Evolutionary conservation across 2,329 filamentous ascomycete species (phyloP).

Genomic region (Exophiala xenobiotica): DNA sequence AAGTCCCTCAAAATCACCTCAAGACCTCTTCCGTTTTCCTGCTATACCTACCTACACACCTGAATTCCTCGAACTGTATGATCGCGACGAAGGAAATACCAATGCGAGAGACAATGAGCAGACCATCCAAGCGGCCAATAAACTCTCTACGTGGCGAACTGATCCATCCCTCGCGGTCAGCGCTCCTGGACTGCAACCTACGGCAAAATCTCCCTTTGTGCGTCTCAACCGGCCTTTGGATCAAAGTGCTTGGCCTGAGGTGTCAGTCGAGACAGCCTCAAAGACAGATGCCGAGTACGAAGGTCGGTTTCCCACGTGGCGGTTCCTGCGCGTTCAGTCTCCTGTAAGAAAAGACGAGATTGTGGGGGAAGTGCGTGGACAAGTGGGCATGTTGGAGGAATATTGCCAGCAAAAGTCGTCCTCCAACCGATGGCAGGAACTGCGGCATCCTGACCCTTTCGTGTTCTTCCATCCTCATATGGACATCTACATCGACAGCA

Average conservation of each 20-base stretch:
- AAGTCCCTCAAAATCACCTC: conserved; percentile 70
- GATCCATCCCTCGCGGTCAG: conserved; percentile 67
- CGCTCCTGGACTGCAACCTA: conserved; percentile 60
- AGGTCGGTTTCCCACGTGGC: conserved; percentile 67
- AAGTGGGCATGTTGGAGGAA: conserved; percentile 70
- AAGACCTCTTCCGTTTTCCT: conserved; percentile 56
- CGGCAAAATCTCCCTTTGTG: conserved; percentile 68
- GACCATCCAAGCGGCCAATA: conserved; percentile 71
- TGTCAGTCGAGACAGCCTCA: conserved; percentile 55
- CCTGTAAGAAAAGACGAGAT: conserved; percentile 54
- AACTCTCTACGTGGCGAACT: conserved; percentile 74
- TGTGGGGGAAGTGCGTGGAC: conserved; percentile 73
- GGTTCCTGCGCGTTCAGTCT: conserved; percentile 54
- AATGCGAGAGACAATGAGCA: conserved; percentile 71
- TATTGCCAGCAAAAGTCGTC: conserved; percentile 61
- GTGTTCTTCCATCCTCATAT: conserved; percentile 86
- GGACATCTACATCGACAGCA: conserved; percentile 89
- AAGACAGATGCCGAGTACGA: conserved; percentile 49
- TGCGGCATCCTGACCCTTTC: conserved; percentile 63
- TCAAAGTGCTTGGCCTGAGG: conserved; percentile 52
- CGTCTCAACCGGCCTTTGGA: conserved; percentile 57
- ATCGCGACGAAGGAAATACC: conserved; percentile 53
- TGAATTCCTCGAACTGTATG: conserved; percentile 74
- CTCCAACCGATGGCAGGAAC: conserved; percentile 66
- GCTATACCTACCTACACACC: conserved; percentile 68